Evolutionary conservation across 2,329 filamentous ascomycete species (phyloP), one percentile per base, ranked within the genome.

Genomic region (Colletotrichum musicola): DNA sequence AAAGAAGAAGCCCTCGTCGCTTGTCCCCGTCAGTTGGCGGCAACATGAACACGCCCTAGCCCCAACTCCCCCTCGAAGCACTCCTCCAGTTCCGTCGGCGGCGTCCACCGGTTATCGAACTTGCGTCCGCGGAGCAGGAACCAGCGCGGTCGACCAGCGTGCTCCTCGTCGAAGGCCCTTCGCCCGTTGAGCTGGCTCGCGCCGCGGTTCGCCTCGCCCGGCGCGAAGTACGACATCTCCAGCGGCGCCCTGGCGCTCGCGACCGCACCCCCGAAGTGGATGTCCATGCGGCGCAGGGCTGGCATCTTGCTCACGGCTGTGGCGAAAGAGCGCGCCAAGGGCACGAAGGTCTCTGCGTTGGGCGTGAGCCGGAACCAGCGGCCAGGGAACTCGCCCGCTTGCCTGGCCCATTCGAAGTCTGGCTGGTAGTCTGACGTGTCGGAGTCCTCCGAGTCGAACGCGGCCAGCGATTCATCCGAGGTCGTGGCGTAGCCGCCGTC

Each of bases 101-200:
- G 12, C 14, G 22, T 20, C 59, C 47, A 62, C 14, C 42, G 47
- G 35, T 53, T 62, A 10, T 62, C 59, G 20, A 62, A 53, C 7
- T 54, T 62, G 6, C 47, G 35, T 14, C 38, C 38, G 4, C 47
- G 38, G 1, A 62, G 49, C 1, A 54, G 9, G 14, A 53, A 62
- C 38, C 59, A 54, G 10, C 59, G 47, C n/a, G 49, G 47, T 3
- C 35, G 22, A 4, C 25, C 20, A 7, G 40, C 47, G 38, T 62
- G 27, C n/a, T 53, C 38, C 38, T 62, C 59, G 9, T 54, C 59
- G 22, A 54, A 53, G 10, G 0, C n/a, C 22, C 53, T 62, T 2
- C 59, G 35, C 0, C 59, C 59, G 22, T 62, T 62, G 18, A 62
- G 59, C 49, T 62, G 59, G 14, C 59, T 62, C 4, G 59, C 59